phyloP scores from a whole-genome alignment of 768 basidiomycete genomes.

The Amanita pallidorosea region DNA sequence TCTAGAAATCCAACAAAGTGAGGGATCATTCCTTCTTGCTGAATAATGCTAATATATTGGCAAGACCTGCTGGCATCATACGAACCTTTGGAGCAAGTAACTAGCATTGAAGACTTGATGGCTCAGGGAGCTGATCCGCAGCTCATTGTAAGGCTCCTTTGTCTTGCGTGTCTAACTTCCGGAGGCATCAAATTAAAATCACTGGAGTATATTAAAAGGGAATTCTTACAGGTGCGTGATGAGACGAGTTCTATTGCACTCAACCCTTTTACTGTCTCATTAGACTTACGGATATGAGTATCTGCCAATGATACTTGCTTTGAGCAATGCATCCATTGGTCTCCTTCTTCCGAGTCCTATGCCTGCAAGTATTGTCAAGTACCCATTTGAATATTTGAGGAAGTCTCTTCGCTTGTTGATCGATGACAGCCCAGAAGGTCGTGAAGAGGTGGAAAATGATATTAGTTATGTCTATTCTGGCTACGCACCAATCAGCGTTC shows the following conservation, averaged over 20 bases:
- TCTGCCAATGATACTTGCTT: slow-evolving; percentile 56
- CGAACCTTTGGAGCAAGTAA: slow-evolving; percentile 68
- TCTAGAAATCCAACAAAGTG: slow-evolving; percentile 94
- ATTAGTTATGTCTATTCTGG: slow-evolving; percentile 96
- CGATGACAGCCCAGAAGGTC: slow-evolving; percentile 69
- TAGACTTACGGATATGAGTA: slow-evolving; percentile 69
- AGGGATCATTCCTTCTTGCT: slow-evolving; percentile 12
- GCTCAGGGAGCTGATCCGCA: slow-evolving; percentile 79
- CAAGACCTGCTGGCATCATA: slow-evolving; percentile 92
- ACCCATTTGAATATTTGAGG: slow-evolving; percentile 62
- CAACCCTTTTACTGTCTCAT: slow-evolving; percentile 15
- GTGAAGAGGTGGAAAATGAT: slow-evolving; percentile 84
- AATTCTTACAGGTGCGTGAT: slow-evolving; percentile 64
- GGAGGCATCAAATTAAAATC: slow-evolving; percentile 83
- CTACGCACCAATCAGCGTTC: slow-evolving; percentile 87
- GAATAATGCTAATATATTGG: slow-evolving; percentile 5
- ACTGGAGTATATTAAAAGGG: slow-evolving; percentile 83
- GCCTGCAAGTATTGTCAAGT: slow-evolving; percentile 47
- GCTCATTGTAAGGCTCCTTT: slow-evolving; percentile 67
- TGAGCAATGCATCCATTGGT: slow-evolving; percentile 56
- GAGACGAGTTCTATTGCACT: not conserved
- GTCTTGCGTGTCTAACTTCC: slow-evolving; percentile 73
- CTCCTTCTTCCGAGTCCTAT: slow-evolving; percentile 57
- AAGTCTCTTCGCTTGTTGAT: slow-evolving; percentile 88
- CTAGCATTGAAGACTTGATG: slow-evolving; percentile 86